Evolutionary conservation across 2,329 filamentous ascomycete species (phyloP), one percentile per base, ranked within the genome.

Genomic region (Penicillium olsonii): DNA sequence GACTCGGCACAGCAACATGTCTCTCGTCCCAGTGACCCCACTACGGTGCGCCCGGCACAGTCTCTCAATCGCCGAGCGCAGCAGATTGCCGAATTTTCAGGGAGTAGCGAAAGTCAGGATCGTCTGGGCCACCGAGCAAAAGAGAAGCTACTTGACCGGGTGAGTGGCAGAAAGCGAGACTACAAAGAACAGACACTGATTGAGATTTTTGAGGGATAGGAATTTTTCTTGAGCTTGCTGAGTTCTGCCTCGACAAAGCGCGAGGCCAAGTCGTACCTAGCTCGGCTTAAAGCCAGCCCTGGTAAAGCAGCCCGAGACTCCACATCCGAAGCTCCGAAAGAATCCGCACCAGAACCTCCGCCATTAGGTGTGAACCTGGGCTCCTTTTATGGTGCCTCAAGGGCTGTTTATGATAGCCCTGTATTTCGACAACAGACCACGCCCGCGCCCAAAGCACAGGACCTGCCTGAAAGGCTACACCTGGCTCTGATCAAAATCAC

Each of bases 171-270:
- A 14, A 27, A 4, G 17, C 7, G 6, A 8, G n/a, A 6, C 8
- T 14, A 12, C 14, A 7, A 3, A n/a, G 9, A 5, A 11, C 9
- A 20, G 14, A 33, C 45, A 17, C 48, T 55, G 41, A 57, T 34
- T 7, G 15, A 1, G n/a, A 15, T 34, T n/a, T n/a, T 31, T 7
- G 29, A 14, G 29, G 12, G 7, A 29, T 57, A 91, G 87, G 90
- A 96, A 65, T 87, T 96, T 63, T 86, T 95, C 61, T 80, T 95
- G 26, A 92, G 90, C 14, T 83, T 97, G 3, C 78, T 99, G 26
- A 90, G 89, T 63, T 90, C 92, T 15, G 90, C 91, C 10, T 88
- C 92, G 5, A 96, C 92, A 0, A 95, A 92, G 71, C 85, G 94
- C 62, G 94, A 99, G 74, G 91, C 92, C 40, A 92, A 88, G 70